These are phyloP conservation scores for Cercospora brassicicola DNA, from an alignment of 2,329 filamentous ascomycete species.

Conservation along the genomic window DNA sequence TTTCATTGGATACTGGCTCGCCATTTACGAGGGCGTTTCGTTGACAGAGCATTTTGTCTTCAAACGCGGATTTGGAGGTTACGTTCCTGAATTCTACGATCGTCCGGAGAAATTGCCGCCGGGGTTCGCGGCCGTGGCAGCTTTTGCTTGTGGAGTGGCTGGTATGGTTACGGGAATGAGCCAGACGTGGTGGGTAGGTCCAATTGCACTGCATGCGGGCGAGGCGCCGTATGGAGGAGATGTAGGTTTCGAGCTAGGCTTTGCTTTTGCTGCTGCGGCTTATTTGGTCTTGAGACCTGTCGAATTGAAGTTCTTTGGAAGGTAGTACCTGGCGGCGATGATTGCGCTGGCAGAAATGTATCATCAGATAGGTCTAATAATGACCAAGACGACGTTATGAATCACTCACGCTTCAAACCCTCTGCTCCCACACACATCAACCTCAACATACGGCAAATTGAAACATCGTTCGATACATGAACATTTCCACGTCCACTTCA, in stretches of 20 bases:
- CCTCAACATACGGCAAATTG: background rate
- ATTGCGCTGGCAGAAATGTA: background rate
- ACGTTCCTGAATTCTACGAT: constrained; percentile 61
- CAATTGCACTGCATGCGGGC: constrained; percentile 62
- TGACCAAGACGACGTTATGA: background rate
- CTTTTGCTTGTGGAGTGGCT: constrained; percentile 64
- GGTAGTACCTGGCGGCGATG: constrained; percentile 19
- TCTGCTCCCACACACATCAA: background rate
- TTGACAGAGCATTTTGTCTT: constrained; percentile 69
- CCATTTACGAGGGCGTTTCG: constrained; percentile 68
- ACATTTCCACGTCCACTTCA: constrained; percentile 1
- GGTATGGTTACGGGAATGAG: constrained; percentile 71
- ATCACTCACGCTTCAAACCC: background rate
- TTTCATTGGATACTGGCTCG: constrained; percentile 66
- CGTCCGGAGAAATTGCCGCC: constrained; percentile 59
- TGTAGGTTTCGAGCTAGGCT: constrained; percentile 66
- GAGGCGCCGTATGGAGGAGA: constrained; percentile 56
- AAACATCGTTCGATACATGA: background rate
- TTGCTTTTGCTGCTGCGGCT: constrained; percentile 57
- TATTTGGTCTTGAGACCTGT: constrained; percentile 56
- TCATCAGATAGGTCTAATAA: background rate
- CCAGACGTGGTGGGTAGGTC: constrained; percentile 68
- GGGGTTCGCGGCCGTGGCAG: constrained; percentile 62
- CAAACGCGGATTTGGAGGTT: constrained; percentile 61
- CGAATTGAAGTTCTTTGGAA: constrained; percentile 47